These are phyloP conservation scores for Poterioochromonas sp. DNA, from an alignment of 352 stramenopile genomes.

Conservation along the genomic window DNA sequence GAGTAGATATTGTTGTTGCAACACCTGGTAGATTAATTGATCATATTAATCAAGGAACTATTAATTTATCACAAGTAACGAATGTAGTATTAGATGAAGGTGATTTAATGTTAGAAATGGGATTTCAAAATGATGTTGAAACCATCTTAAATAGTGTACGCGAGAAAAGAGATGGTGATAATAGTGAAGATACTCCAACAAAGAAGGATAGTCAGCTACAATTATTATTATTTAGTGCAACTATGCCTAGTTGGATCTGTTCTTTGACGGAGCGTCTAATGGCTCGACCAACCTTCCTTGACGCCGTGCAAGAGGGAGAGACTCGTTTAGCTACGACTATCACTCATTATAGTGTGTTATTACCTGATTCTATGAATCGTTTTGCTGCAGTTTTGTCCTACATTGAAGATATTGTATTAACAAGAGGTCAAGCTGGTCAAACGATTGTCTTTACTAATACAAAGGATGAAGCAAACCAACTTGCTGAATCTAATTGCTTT, in stretches of 20 bases:
- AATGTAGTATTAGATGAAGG: constrained; percentile 98
- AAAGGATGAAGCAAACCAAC: not conserved
- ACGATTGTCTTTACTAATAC: constrained; percentile 22
- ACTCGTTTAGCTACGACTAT: not conserved
- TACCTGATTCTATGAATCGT: not conserved
- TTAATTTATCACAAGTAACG: constrained; percentile 87
- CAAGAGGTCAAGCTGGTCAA: not conserved
- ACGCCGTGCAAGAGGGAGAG: constrained; percentile 17
- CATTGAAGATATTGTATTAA: not conserved
- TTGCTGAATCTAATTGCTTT: not conserved
- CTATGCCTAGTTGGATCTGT: not conserved
- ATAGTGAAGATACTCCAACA: not conserved
- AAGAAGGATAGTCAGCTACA: constrained; percentile 85
- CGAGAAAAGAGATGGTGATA: constrained; percentile 5
- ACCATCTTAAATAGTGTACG: constrained; percentile 7
- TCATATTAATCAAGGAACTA: constrained; percentile 79
- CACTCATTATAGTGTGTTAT: not conserved
- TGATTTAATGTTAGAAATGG: constrained; percentile 90
- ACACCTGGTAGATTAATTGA: constrained; percentile 94
- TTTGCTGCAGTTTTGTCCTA: not conserved
- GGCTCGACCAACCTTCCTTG: not conserved
- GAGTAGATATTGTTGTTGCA: constrained; percentile 80
- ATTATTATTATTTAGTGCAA: constrained; percentile 20
- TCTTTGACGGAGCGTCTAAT: not conserved
- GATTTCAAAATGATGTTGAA: constrained; percentile 64